Conservation (phyloP, 2,329 filamentous ascomycete species). For the Stachybotrys chartarum region DNA sequence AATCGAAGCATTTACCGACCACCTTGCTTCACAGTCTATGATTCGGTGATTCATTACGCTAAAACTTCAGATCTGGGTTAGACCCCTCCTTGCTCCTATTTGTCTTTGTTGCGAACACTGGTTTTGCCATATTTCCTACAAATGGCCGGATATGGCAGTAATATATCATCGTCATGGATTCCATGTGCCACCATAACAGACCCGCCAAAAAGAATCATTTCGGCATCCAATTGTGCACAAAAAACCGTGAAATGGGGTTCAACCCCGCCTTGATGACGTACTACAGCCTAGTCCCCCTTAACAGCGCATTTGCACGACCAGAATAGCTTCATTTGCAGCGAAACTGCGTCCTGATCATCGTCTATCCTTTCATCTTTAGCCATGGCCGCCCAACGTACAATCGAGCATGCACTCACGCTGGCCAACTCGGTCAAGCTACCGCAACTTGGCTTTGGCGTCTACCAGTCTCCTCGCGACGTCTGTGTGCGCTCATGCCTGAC, state of each 20-base stretch:
- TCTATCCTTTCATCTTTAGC: neutral
- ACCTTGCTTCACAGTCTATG: neutral
- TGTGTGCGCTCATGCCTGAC: slow-evolving; percentile 51
- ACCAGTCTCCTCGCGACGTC: slow-evolving; percentile 44
- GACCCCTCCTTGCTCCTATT: too few species aligned
- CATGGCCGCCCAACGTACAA: slow-evolving; percentile 6
- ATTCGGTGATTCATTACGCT: neutral
- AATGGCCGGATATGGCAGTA: neutral
- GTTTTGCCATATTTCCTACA: neutral
- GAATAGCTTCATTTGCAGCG: neutral
- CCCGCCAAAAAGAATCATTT: too few species aligned
- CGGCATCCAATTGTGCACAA: too few species aligned
- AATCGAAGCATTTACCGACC: neutral
- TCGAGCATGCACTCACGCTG: slow-evolving; percentile 13
- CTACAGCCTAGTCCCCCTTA: neutral
- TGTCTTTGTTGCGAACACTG: too few species aligned
- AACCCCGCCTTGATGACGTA: neutral
- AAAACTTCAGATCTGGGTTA: neutral
- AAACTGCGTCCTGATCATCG: neutral
- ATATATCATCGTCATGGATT: neutral
- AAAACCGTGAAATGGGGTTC: too few species aligned
- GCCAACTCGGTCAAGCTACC: slow-evolving; percentile 39
- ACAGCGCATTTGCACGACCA: neutral
- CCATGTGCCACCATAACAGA: too few species aligned
- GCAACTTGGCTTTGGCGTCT: slow-evolving; percentile 64